A percentile compares a stretch with the other conserved stretches of the same genome.
These are phyloP conservation scores for Diaporthe aspalathi DNA, from an alignment of 2,329 filamentous ascomycete genomes.

Conservation along the genomic window DNA sequence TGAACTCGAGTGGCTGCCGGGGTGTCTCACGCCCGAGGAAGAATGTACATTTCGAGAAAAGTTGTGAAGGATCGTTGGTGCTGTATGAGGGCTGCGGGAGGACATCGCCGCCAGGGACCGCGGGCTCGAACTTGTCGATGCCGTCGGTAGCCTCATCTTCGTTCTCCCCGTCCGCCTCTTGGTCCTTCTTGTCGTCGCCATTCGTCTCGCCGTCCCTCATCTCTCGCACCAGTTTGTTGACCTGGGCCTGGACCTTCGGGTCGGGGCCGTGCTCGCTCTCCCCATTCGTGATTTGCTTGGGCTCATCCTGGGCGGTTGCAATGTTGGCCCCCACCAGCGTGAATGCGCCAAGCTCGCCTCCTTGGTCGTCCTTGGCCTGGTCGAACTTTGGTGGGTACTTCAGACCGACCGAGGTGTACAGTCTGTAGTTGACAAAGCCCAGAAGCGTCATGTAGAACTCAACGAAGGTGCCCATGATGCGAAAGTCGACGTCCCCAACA, in stretches of 20 bases:
- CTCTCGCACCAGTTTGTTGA: conserved; percentile 76
- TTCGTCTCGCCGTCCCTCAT: conserved; percentile 65
- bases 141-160: conserved; percentile 65
- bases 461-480: conserved; percentile 99
- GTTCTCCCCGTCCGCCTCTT: conserved; percentile 57
- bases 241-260: conserved; percentile 72
- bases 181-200: conserved; percentile 53
- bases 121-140: conserved; percentile 92
- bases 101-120: conserved; percentile 85
- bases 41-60: conserved; percentile 91
- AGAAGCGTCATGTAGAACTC: conserved; percentile 98
- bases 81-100: conserved; percentile 81
- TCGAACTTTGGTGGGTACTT: conserved; percentile 98
- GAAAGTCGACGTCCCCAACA: conserved; percentile 94
- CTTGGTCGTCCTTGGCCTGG: conserved; percentile 84
- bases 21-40: conserved; percentile 95
- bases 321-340: conserved; percentile 82
- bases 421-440: conserved; percentile 93
- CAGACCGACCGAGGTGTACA: conserved; percentile 91
- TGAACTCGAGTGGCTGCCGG: conserved; percentile 88
- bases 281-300: conserved; percentile 65
- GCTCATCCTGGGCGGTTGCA: conserved; percentile 63
- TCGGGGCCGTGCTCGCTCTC: conserved; percentile 66
- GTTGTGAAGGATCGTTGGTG: conserved; percentile 74
- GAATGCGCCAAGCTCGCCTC: conserved; percentile 91